Conservation (phyloP, 1,284 basidiomycete species). For the Neonothopanus nambi region DNA sequence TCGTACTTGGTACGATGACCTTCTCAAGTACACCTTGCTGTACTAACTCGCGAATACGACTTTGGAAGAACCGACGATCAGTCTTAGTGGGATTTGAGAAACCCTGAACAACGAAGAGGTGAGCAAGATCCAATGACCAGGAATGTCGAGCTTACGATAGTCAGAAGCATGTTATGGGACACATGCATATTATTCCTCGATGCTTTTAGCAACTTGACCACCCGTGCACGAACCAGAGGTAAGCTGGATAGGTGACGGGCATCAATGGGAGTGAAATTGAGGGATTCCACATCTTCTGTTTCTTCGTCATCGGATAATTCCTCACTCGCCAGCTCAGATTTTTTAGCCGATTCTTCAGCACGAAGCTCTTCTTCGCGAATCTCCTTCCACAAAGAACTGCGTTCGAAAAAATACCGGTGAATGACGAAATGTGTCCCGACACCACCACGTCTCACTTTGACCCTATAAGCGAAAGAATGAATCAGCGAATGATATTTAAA, state of each 20-base stretch:
- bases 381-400: slow-evolving; percentile 67
- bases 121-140: not conserved
- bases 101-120: slow-evolving; percentile 46
- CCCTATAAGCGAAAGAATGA: slow-evolving; percentile 37
- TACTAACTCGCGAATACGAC: slow-evolving; percentile 67
- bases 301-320: slow-evolving; percentile 38
- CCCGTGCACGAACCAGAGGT: slow-evolving; percentile 62
- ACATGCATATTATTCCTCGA: slow-evolving; percentile 68
- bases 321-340: slow-evolving; percentile 30
- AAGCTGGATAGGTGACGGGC: slow-evolving; percentile 73
- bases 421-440: slow-evolving; percentile 74
- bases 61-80: slow-evolving; percentile 76
- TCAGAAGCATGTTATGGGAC: slow-evolving; percentile 68
- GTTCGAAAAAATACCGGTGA: slow-evolving; percentile 77
- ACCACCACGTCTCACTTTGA: slow-evolving; percentile 76
- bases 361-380: slow-evolving; percentile 66
- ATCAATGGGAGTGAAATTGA: slow-evolving; percentile 72
- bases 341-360: slow-evolving; percentile 31
- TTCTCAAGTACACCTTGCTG: slow-evolving; percentile 72
- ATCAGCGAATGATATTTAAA: slow-evolving; percentile 7
- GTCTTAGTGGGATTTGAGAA: slow-evolving; percentile 70
- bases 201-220: slow-evolving; percentile 66
- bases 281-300: slow-evolving; percentile 25
- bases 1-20: slow-evolving; percentile 61
- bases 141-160: slow-evolving; percentile 50